These are phyloP conservation scores for Cutaneotrichosporon cavernicola DNA, from an alignment of 1,284 basidiomycete species.

Conservation along the genomic window DNA sequence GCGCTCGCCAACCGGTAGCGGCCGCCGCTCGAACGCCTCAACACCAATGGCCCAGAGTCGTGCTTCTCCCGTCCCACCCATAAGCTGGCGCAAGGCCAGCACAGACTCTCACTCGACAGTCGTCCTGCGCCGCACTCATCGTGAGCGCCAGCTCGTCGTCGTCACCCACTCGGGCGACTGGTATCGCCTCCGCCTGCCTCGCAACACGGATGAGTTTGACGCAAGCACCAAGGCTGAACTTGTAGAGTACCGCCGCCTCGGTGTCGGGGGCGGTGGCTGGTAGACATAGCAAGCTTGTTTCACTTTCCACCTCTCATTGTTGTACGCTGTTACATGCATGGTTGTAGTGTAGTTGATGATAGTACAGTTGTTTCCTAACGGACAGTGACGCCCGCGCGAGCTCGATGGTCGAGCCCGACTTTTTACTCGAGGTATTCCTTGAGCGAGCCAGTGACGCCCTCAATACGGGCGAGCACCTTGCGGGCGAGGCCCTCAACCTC, in stretches of 20 bases:
- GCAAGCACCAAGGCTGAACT: conserved; percentile 38
- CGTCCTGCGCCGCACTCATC: neutral
- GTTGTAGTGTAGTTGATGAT: conserved; percentile 2
- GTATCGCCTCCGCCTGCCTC: conserved; percentile 78
- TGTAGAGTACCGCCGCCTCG: conserved; percentile 47
- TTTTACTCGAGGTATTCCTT: conserved; percentile 50
- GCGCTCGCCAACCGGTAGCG: conserved; percentile 11
- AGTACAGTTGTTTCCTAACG: conserved; percentile 9
- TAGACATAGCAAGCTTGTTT: conserved; percentile 16
- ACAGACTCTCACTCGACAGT: conserved; percentile 11
- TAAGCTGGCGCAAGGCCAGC: neutral
- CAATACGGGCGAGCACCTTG: conserved; percentile 53
- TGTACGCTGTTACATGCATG: conserved; percentile 15
- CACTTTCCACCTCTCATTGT: neutral
- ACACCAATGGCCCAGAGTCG: conserved; percentile 7
- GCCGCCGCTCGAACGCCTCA: conserved; percentile 1
- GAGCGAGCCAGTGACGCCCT: conserved; percentile 53
- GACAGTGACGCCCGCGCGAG: neutral
- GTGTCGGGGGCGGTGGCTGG: conserved; percentile 48
- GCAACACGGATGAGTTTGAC: conserved; percentile 3
- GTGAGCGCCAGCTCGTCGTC: conserved; percentile 66
- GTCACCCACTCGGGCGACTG: conserved; percentile 87
- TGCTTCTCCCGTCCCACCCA: neutral
- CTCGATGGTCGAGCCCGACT: neutral
- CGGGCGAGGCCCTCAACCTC: conserved; percentile 53